Evolutionary conservation across 257 asterid genomes (phyloP).

Genomic region (Solanum ossicruentum): DNA sequence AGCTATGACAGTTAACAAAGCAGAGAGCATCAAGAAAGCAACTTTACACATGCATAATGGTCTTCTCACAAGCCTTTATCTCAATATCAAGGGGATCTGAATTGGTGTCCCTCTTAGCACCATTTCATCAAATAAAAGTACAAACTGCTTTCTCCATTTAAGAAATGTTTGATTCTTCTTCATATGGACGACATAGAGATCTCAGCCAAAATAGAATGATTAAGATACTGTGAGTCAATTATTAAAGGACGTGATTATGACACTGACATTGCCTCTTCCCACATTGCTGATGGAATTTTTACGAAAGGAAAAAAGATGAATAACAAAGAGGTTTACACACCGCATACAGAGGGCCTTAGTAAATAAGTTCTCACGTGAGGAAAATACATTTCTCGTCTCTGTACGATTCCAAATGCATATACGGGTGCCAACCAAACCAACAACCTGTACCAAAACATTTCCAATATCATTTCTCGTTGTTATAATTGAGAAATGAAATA

Average conservation of each 20-base stretch:
- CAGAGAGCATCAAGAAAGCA: background rate
- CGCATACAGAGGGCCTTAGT: conserved; percentile 79
- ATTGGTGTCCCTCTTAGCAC: background rate
- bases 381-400: conserved; percentile 57
- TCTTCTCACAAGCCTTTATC: background rate
- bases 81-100: background rate
- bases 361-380: conserved; percentile 83
- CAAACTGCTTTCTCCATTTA: background rate
- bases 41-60: background rate
- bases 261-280: background rate
- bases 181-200: background rate
- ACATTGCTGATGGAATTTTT: background rate
- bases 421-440: conserved; percentile 90
- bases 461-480: background rate
- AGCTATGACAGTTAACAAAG: background rate
- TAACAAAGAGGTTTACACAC: conserved; percentile 34
- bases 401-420: conserved; percentile 82
- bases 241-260: background rate
- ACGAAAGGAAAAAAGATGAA: background rate
- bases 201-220: background rate
- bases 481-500: no score
- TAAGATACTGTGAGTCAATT: background rate
- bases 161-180: background rate
- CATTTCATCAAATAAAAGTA: background rate
- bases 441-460: conserved; percentile 33